These are phyloP conservation scores for Phaeosphaeria sp. DNA, from an alignment of 2,329 filamentous ascomycete genomes.

Conservation along the genomic window DNA sequence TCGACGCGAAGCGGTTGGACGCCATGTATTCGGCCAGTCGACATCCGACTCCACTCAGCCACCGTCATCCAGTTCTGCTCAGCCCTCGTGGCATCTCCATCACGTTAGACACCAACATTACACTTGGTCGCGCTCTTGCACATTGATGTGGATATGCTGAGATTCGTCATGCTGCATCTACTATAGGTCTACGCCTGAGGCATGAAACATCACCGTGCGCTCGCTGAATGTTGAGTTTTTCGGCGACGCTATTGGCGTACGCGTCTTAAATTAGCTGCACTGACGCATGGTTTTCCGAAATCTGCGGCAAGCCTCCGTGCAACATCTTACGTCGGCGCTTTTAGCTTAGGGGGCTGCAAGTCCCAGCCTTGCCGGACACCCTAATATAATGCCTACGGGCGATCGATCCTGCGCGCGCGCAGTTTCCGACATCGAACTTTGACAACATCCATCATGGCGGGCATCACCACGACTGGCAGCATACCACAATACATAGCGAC, in stretches of 20 bases:
- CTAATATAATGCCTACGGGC: constrained; percentile 4
- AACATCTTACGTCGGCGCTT: background rate
- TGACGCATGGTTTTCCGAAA: background rate
- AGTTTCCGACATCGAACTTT: background rate
- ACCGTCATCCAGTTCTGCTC: background rate
- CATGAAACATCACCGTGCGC: background rate
- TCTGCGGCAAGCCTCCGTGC: background rate
- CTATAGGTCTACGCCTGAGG: background rate
- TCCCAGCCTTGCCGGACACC: background rate
- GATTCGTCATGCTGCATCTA: background rate
- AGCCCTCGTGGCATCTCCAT: background rate
- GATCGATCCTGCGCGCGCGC: constrained; percentile 2
- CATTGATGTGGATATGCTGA: background rate
- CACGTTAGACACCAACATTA: background rate
- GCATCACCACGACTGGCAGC: constrained; percentile 3
- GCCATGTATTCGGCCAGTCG: background rate
- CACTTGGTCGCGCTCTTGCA: background rate
- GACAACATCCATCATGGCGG: constrained; percentile 2
- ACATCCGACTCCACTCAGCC: background rate
- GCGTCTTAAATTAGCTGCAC: background rate
- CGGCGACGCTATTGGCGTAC: background rate
- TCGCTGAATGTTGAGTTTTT: background rate
- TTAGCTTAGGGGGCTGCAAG: background rate
- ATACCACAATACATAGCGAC: constrained; percentile 8
- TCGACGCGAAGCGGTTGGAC: background rate